Percentiles rank a stretch among this genome's conserved stretches.
These are phyloP conservation scores for Gomphus sp. DNA, from an alignment of 1,284 basidiomycete genomes.

Conservation along the genomic window DNA sequence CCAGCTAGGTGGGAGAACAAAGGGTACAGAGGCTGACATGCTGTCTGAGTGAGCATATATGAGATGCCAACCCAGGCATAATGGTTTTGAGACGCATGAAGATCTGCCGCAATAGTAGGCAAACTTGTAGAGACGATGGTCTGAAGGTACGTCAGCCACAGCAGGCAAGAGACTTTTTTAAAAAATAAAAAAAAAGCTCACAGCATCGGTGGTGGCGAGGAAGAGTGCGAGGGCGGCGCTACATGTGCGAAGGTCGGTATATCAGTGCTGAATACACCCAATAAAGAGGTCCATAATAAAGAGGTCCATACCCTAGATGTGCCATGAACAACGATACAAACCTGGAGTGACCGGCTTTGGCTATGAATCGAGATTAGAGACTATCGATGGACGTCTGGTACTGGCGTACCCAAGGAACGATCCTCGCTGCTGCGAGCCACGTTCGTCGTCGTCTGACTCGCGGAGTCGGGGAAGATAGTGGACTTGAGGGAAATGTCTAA, in stretches of 20 bases:
- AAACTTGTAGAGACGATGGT: slow-evolving; percentile 75
- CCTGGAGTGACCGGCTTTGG: neutral
- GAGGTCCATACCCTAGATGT: slow-evolving; percentile 22
- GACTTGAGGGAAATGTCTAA: slow-evolving; percentile 38
- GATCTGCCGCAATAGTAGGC: slow-evolving; percentile 63
- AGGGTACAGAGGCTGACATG: slow-evolving; percentile 72
- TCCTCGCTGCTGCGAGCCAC: neutral
- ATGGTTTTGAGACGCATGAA: slow-evolving; percentile 52
- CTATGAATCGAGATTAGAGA: slow-evolving; percentile 8
- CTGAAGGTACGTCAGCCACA: slow-evolving; percentile 27
- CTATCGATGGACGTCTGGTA: neutral
- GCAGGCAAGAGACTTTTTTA: slow-evolving; percentile 7
- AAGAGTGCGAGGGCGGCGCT: slow-evolving; percentile 70
- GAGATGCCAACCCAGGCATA: slow-evolving; percentile 80
- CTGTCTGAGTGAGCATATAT: slow-evolving; percentile 76
- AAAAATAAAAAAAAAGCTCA: slow-evolving; percentile 19
- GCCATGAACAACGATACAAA: slow-evolving; percentile 20
- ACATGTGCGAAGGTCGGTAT: slow-evolving; percentile 12
- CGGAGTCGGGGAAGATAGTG: neutral
- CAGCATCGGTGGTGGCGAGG: slow-evolving; percentile 74
- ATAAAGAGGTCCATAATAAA: slow-evolving; percentile 14
- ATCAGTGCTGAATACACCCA: neutral
- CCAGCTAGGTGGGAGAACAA: slow-evolving; percentile 69
- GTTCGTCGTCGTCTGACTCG: neutral
- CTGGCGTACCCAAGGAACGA: neutral